Percentiles rank a stretch among this genome's conserved stretches.
These are phyloP conservation scores for Entelexis paramagnoliae DNA, from an alignment of 1,139 yeast species.

Conservation along the genomic window DNA sequence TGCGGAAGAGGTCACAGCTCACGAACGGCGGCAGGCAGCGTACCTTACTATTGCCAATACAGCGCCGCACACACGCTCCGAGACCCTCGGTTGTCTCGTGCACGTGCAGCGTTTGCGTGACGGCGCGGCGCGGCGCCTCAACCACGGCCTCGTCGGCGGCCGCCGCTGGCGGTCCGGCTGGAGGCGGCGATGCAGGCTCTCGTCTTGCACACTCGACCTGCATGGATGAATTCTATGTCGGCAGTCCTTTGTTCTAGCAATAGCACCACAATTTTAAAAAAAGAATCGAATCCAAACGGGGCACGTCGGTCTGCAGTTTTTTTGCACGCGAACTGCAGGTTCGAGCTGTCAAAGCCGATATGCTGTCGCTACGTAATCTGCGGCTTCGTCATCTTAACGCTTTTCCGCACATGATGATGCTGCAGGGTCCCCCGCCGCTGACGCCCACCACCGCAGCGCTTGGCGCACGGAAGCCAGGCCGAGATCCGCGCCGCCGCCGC, in stretches of 20 bases:
- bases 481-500: too few relatives aligned
- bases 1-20: conserved; percentile 20
- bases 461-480: too few relatives aligned
- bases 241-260: too few relatives aligned
- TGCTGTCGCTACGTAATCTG: background rate
- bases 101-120: conserved; percentile 10
- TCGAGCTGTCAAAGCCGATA: too few relatives aligned
- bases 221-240: too few relatives aligned
- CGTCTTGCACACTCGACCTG: too few relatives aligned
- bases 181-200: too few relatives aligned
- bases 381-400: background rate
- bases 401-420: background rate
- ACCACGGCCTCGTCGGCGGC: background rate
- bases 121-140: background rate
- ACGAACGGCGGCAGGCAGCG: conserved; percentile 24
- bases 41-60: conserved; percentile 17
- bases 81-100: conserved; percentile 19
- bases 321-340: too few relatives aligned
- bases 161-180: background rate
- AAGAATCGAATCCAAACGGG: too few relatives aligned
- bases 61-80: conserved; percentile 16
- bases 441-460: too few relatives aligned
- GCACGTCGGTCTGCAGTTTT: too few relatives aligned
- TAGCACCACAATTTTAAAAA: too few relatives aligned
- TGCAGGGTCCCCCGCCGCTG: background rate